Evolutionary conservation across 352 stramenopile genomes (phyloP), one percentile per base, ranked within the genome.

Genomic region (Phytopythium boreale): DNA sequence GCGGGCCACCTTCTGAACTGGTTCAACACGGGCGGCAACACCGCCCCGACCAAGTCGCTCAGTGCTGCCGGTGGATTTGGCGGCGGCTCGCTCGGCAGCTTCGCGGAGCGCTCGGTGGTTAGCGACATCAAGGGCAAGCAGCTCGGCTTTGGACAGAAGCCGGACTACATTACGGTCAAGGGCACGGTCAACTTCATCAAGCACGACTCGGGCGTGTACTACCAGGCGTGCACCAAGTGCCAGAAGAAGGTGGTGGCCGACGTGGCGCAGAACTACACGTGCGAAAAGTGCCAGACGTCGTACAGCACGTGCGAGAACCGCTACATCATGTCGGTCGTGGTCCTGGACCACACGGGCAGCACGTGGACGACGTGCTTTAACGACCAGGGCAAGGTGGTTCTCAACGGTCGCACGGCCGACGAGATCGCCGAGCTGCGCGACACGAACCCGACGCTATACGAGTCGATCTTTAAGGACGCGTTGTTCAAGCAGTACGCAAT

Each of bases 361-460:
- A 92, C 89, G 31, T 99, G 96, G 95, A 97, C 98, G 55, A 98
- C 91, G 27, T 89, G 96, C 59, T 99, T 99, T 73, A 98, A 99
- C 71, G 96, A 99, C 67, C 87, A 98, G 73, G 96, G 93, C 39
- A 89, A 98, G 74, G 74, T 91, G n/a, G 67, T 99, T 36, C 89
- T 99, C 51, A 88, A 93, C 55, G 80, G 82, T 61, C 79, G 84
- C 29, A 97, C 87, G 22, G 97, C 97, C 4, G 92, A 99, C 76
- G 91, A 99, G 71, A 89, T 98, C 44, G 81, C 70, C 29, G 82
- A 93, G 66, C 80, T 97, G 58, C 76, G 84, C 53, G 87, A 95
- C 50, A 82, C 79, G 37, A 95, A 98, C 70, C 77, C 92, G 59
- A 77, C 88, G 31, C 64, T 89, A 5, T 99, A 97, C 69, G 96